These are phyloP conservation scores for Spatholobus suberectus DNA, from an alignment of 306 rosid species.

Conservation along the genomic window DNA sequence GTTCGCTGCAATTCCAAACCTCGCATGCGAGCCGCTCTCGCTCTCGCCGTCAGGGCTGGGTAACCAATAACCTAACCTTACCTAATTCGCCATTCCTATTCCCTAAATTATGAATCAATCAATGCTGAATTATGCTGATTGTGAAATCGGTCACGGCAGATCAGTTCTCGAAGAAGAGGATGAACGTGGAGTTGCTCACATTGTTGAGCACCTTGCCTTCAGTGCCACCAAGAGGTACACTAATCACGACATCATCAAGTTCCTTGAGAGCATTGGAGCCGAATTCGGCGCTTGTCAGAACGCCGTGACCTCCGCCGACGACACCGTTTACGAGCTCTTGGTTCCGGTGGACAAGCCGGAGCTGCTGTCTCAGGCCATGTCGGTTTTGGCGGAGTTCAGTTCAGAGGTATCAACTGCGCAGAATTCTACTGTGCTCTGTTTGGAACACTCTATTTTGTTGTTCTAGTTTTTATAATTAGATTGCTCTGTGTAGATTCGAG, in stretches of 20 bases:
- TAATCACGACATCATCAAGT: conserved; percentile 84
- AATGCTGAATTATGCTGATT: neutral
- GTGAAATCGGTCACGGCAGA: conserved; percentile 52
- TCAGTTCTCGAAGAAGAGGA: conserved; percentile 97
- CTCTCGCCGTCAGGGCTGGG: conserved; percentile 93
- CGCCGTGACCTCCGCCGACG: conserved; percentile 86
- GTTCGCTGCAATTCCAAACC: conserved; percentile 96
- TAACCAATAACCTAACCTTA: conserved; percentile 27
- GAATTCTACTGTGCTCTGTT: neutral
- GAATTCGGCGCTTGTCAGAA: conserved; percentile 98
- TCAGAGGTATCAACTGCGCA: conserved; percentile 64
- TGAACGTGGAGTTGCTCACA: conserved; percentile 97
- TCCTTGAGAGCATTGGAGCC: conserved; percentile 94
- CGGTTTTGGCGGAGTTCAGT: conserved; percentile 90
- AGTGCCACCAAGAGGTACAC: conserved; percentile 87
- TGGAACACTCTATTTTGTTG: neutral
- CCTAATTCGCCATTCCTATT: neutral
- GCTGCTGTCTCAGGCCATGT: conserved; percentile 82
- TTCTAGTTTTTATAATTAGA: conserved; percentile 4
- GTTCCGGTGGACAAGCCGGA: conserved; percentile 96
- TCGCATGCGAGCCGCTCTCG: conserved; percentile 92
- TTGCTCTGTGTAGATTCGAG: conserved; percentile 68
- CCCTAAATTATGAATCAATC: neutral
- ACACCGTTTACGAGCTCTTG: conserved; percentile 87
- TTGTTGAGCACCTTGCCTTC: conserved; percentile 96